phyloP scores from a whole-genome alignment of 2,329 filamentous ascomycete genomes.

The Colletotrichum gloeosporioides region DNA sequence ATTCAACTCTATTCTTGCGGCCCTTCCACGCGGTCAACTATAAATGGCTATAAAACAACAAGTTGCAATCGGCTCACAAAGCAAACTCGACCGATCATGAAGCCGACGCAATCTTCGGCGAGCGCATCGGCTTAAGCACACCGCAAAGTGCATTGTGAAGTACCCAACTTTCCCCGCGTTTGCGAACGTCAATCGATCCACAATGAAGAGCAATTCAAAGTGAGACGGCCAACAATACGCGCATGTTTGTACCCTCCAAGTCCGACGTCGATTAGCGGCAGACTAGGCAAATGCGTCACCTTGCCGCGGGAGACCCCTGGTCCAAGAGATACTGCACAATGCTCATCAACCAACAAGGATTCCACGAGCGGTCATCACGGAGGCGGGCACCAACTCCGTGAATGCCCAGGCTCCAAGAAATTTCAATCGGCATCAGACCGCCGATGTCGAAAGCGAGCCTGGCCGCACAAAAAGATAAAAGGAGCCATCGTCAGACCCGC shows the following conservation, averaged over 20 bases:
- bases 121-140: neutral
- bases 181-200: neutral
- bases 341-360: neutral
- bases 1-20: neutral
- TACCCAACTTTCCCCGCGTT: neutral
- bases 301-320: neutral
- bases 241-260: neutral
- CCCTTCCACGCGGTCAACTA: neutral
- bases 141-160: neutral
- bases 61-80: neutral
- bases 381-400: neutral
- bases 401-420: neutral
- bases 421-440: neutral
- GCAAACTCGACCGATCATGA: neutral
- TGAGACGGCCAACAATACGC: neutral
- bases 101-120: neutral
- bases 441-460: neutral
- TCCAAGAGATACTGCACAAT: neutral
- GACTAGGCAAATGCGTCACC: neutral
- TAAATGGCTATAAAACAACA: neutral
- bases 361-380: neutral
- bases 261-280: neutral
- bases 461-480: neutral
- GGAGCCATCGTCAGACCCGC: neutral
- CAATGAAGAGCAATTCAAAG: neutral